These are phyloP conservation scores for Heterotrichella gracilis DNA, from an alignment of 352 stramenopile species.

Conservation along the genomic window DNA sequence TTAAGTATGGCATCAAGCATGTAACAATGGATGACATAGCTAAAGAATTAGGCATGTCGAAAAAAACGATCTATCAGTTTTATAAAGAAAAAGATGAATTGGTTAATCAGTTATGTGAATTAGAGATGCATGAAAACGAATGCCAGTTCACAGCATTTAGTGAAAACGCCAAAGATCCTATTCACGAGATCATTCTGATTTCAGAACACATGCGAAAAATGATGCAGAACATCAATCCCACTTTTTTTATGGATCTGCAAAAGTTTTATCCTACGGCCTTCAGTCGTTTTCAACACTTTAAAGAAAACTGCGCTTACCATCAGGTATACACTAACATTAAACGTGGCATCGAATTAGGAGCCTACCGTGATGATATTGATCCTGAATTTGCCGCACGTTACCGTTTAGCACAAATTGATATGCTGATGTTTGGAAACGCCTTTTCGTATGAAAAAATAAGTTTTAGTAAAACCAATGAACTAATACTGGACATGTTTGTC, in stretches of 20 bases:
- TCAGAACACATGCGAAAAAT: not conserved
- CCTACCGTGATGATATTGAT: not conserved
- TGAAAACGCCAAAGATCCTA: not conserved
- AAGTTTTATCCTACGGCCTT: not conserved
- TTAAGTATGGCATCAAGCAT: conserved; percentile 7
- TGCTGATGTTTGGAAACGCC: not conserved
- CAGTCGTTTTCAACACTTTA: not conserved
- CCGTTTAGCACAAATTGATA: not conserved
- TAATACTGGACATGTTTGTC: not conserved
- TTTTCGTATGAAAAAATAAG: conserved; percentile 2
- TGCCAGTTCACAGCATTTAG: not conserved
- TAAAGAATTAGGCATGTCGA: conserved; percentile 3
- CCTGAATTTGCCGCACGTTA: not conserved
- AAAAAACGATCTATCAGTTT: conserved; percentile 6
- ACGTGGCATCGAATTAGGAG: not conserved
- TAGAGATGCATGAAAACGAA: not conserved
- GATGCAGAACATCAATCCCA: conserved; percentile 3
- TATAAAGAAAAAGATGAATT: conserved; percentile 3
- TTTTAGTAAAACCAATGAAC: not conserved
- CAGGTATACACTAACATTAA: not conserved
- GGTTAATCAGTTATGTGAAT: not conserved
- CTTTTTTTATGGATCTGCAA: not conserved
- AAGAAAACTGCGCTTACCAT: conserved; percentile 1
- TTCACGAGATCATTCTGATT: not conserved
- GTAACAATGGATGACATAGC: not conserved